Percentiles rank a stretch among this genome's conserved stretches.
Conservation (phyloP, 192 early-diverging fungal species). For the Entrophospora sp. region DNA sequence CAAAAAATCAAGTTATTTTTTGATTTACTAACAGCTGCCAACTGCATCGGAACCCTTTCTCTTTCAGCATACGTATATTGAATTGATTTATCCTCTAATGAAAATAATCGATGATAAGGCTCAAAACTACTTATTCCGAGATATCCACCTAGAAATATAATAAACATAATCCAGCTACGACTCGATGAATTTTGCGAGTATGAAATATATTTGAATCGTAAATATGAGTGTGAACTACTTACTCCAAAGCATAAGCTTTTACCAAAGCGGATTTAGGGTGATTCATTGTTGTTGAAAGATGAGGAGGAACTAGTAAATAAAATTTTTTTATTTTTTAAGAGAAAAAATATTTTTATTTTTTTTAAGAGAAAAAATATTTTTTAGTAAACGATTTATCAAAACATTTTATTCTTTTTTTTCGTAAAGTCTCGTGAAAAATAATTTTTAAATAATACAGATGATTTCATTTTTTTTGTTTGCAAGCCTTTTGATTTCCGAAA, state of each 20-base stretch:
- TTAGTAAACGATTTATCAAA: too few relatives aligned
- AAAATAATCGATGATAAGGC: conserved; percentile 69
- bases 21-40: conserved; percentile 21
- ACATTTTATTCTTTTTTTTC: too few relatives aligned
- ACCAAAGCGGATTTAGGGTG: too few relatives aligned
- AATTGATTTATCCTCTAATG: conserved; percentile 57
- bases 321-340: too few relatives aligned
- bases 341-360: too few relatives aligned
- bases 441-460: too few relatives aligned
- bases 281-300: too few relatives aligned
- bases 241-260: not conserved
- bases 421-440: too few relatives aligned
- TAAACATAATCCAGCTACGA: conserved; percentile 39
- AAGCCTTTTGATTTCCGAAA: too few relatives aligned
- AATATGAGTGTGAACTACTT: not conserved
- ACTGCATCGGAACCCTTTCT: conserved; percentile 39
- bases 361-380: too few relatives aligned
- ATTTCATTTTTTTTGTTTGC: too few relatives aligned
- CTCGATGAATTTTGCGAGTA: not conserved
- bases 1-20: not conserved
- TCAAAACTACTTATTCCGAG: conserved; percentile 43
- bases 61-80: conserved; percentile 43
- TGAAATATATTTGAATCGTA: not conserved
- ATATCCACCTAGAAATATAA: conserved; percentile 48
- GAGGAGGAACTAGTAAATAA: too few relatives aligned